Conservation (phyloP, 331 rosid species). For the Ulmus americana region DNA sequence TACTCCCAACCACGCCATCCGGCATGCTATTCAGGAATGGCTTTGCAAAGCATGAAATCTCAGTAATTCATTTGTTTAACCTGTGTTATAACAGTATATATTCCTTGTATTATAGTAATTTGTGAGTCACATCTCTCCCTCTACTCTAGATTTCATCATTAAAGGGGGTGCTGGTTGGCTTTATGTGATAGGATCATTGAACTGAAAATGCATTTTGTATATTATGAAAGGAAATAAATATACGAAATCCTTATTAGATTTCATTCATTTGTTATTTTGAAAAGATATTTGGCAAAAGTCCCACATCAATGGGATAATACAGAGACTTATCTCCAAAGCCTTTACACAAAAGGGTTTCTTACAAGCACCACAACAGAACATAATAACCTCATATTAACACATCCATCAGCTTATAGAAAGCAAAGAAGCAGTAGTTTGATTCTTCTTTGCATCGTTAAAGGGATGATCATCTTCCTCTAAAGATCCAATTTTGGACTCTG, state of each 20-base stretch:
- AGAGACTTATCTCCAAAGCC: too few species aligned
- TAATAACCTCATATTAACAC: too few species aligned
- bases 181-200: neutral
- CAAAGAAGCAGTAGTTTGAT: constrained; percentile 36
- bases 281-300: too few species aligned
- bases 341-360: too few species aligned
- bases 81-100: constrained; percentile 18
- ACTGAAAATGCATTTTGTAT: neutral
- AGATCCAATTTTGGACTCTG: constrained; percentile 25
- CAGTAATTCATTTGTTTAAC: neutral
- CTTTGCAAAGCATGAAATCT: constrained; percentile 56
- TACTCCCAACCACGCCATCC: constrained; percentile 68
- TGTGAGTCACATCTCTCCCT: neutral
- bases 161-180: neutral
- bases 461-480: constrained; percentile 47
- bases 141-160: neutral
- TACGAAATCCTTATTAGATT: neutral
- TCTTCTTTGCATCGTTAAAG: constrained; percentile 31
- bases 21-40: constrained; percentile 87
- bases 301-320: too few species aligned
- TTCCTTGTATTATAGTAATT: constrained; percentile 12
- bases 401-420: constrained; percentile 19
- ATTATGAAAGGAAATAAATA: neutral
- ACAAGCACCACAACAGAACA: too few species aligned
- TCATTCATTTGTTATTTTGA: too few species aligned